phyloP scores from a whole-genome alignment of 2,329 filamentous ascomycete genomes.

The Colletotrichum lentis region DNA sequence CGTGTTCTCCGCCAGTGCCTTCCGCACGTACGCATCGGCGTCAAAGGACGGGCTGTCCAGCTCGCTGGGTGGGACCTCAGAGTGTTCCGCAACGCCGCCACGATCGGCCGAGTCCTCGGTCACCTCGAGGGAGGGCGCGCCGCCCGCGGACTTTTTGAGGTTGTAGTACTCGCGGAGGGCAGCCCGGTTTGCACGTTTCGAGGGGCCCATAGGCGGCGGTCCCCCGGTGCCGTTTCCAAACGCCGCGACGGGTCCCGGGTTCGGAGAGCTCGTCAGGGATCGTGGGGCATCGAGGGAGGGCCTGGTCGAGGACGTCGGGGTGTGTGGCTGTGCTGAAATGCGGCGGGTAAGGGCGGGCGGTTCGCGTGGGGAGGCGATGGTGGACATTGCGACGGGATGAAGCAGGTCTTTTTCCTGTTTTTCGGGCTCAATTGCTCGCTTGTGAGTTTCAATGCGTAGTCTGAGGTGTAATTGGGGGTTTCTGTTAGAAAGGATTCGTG shows the following conservation, averaged over 20 bases:
- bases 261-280: constrained; percentile 67
- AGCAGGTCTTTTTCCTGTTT: too few relatives aligned
- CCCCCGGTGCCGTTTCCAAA: constrained; percentile 39
- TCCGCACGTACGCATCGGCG: constrained; percentile 71
- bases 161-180: constrained; percentile 96
- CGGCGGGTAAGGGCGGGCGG: constrained; percentile 66
- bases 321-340: constrained; percentile 60
- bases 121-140: constrained; percentile 51
- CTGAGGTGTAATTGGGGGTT: neutral
- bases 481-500: neutral
- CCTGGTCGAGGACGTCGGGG: constrained; percentile 78
- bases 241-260: constrained; percentile 47
- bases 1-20: constrained; percentile 67
- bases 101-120: constrained; percentile 51
- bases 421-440: neutral
- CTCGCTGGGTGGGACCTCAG: constrained; percentile 71
- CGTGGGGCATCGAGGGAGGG: constrained; percentile 74
- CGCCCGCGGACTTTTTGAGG: constrained; percentile 64
- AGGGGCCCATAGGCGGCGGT: constrained; percentile 44
- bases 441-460: neutral
- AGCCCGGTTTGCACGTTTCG: constrained; percentile 74
- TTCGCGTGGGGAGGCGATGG: constrained; percentile 70
- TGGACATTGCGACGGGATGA: constrained; percentile 60
- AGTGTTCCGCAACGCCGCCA: constrained; percentile 44
- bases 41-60: constrained; percentile 79